Percentiles rank a stretch among this genome's conserved stretches.
These are phyloP conservation scores for Tetracladium maxilliforme DNA, from an alignment of 2,329 filamentous ascomycete genomes.

Conservation along the genomic window DNA sequence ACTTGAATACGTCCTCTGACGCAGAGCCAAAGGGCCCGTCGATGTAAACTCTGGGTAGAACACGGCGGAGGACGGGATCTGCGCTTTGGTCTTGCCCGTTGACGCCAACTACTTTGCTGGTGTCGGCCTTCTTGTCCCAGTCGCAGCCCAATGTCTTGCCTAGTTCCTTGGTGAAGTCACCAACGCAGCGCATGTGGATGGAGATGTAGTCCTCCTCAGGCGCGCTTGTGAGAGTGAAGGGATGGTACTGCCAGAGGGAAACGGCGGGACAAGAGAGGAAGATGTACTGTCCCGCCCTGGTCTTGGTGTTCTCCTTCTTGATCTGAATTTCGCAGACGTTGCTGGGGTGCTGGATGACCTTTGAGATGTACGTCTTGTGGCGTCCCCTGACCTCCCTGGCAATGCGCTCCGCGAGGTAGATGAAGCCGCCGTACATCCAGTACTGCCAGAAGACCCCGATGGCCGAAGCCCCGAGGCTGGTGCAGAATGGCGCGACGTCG, in stretches of 20 bases:
- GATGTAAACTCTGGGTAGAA: conserved; percentile 68
- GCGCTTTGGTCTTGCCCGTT: conserved; percentile 33
- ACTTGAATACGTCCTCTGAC: conserved; percentile 83
- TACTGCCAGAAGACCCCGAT: conserved; percentile 80
- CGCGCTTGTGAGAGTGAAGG: conserved; percentile 74
- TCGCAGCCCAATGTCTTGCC: conserved; percentile 63
- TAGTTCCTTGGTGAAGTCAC: conserved; percentile 63
- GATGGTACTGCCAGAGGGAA: conserved; percentile 79
- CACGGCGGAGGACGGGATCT: conserved; percentile 55
- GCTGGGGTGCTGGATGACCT: conserved; percentile 80
- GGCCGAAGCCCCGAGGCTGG: conserved; percentile 46
- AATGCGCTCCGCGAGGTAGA: conserved; percentile 67
- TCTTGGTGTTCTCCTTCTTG: conserved; percentile 78
- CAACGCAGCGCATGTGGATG: conserved; percentile 70
- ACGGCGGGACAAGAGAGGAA: conserved; percentile 79
- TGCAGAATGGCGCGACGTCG: conserved; percentile 66
- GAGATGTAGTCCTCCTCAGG: conserved; percentile 86
- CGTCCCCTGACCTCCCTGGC: conserved; percentile 65
- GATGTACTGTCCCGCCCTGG: conserved; percentile 72
- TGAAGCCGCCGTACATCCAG: conserved; percentile 73
- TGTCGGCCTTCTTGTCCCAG: conserved; percentile 39
- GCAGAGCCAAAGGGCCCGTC: conserved; percentile 78
- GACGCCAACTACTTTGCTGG: conserved; percentile 56
- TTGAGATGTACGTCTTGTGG: conserved; percentile 76
- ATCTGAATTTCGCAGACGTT: conserved; percentile 86